A percentile compares a stretch with the other conserved stretches of the same genome.
Evolutionary conservation across 225 moss, liverwort and hornwort genomes (phyloP).

Genomic region (Pseudoscleropodium purum): DNA sequence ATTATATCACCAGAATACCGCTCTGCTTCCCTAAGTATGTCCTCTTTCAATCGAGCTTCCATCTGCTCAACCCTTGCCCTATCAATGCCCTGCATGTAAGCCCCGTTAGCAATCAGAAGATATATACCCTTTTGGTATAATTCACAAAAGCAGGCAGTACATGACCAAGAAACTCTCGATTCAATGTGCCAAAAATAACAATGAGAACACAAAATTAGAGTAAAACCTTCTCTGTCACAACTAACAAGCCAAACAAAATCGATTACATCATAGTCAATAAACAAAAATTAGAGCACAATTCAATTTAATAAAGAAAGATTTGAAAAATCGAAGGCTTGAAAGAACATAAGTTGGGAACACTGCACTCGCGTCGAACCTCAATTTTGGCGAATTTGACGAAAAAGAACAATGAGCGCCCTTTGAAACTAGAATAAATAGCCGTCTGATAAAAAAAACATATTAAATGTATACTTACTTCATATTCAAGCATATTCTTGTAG

Average conservation of each 20-base stretch:
- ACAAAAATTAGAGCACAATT: background rate
- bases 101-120: constrained; percentile 4
- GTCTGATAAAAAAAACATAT: background rate
- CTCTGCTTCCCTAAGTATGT: constrained; percentile 80
- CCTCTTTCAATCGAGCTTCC: constrained; percentile 97
- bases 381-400: background rate
- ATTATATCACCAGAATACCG: constrained; percentile 86
- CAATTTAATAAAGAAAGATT: background rate
- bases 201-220: background rate
- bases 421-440: background rate
- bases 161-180: background rate
- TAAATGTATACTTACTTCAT: constrained; percentile 51
- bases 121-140: background rate
- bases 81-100: constrained; percentile 72
- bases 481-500: constrained; percentile 99
- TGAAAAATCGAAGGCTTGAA: background rate
- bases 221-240: background rate
- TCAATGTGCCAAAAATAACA: background rate
- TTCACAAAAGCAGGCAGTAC: background rate
- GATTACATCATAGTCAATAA: background rate
- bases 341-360: background rate
- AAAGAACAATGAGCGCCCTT: background rate
- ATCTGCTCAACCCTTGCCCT: constrained; percentile 92
- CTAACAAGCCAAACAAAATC: background rate
- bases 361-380: background rate